These are phyloP conservation scores for Solanum rostratum DNA, from an alignment of 257 asterid species.

Conservation along the genomic window DNA sequence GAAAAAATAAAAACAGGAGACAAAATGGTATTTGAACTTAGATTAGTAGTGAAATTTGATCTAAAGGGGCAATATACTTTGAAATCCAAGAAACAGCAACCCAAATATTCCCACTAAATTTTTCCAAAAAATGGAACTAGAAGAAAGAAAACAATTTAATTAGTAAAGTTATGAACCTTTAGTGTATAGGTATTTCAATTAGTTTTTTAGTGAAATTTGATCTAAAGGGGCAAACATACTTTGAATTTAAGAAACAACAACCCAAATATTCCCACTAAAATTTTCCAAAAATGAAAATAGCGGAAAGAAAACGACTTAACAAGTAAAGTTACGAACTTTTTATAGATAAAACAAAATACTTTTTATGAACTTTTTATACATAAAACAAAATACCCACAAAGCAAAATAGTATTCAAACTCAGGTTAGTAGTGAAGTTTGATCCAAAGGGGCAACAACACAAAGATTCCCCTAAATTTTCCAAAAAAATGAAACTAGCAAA, in stretches of 20 bases:
- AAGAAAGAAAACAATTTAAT: neutral
- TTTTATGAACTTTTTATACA: no score
- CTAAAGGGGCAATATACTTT: no score
- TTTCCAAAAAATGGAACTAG: neutral
- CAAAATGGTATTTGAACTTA: neutral
- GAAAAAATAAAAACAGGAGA: neutral
- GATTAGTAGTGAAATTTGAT: no score
- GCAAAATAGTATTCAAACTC: neutral
- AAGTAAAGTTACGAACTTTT: neutral
- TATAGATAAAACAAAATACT: neutral
- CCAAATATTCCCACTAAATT: neutral
- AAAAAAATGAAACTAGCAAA: neutral
- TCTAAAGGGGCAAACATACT: neutral
- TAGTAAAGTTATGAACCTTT: no score
- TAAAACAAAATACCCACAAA: no score
- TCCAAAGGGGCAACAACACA: neutral
- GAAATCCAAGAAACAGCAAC: no score
- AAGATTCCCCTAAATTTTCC: neutral
- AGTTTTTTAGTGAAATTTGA: no score
- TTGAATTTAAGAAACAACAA: no score
- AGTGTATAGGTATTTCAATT: no score
- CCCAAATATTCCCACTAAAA: neutral
- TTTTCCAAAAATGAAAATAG: neutral
- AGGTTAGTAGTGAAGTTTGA: neutral
- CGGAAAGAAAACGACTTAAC: neutral